Evolutionary conservation across 352 stramenopile species (phyloP), one percentile per base, ranked within the genome.

Genomic region (Globisporangium parvum): DNA sequence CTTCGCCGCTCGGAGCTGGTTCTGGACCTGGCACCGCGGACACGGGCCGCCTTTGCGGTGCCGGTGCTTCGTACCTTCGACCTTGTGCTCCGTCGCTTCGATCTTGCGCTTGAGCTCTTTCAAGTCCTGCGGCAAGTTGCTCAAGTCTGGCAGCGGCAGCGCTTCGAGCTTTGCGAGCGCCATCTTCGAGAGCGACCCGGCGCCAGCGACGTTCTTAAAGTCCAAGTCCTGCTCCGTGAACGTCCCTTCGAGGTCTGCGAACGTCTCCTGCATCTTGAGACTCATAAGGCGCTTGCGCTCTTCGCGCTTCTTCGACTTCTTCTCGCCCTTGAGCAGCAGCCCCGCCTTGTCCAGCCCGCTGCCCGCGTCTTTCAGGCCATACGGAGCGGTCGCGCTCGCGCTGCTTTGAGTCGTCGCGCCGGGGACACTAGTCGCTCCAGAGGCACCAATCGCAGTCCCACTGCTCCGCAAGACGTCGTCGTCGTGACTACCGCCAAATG

Each of bases 101-200:
- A 92, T 92, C 57, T 92, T 92, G 51, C 79, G 77, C 59, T 92
- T 92, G 18, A 92, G 72, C 33, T 92, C 82, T 50, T 85, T 85
- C 21, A 92, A 62, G 45, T 92, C 82, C 60, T 90, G 78, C 2
- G 82, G 82, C 26, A 92, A 62, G 56, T 90, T 90, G 11, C 67
- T 83, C 51, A 89, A 60, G 42, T 92, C 82, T 9, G 82, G 82
- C 35, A 92, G 57, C 11, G 82, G 79, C 51, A 90, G 48, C 52
- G 83, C 87, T 51, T 92, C 75, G 15, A 86, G 59, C 57, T 86
- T 86, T 10, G 75, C 79, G 23, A 86, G 57, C 53, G 75, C 73
- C 75, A 85, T 80, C 53, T 86, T 86, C 3, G 75, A 80, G 39
- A 86, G 44, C 23, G 69, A 73, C 2, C 70, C 66, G 21, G 59